A percentile compares a stretch with the other conserved stretches of the same genome.
Conservation (phyloP, 1,284 basidiomycete species). For the Fomitiporia mediterranea region DNA sequence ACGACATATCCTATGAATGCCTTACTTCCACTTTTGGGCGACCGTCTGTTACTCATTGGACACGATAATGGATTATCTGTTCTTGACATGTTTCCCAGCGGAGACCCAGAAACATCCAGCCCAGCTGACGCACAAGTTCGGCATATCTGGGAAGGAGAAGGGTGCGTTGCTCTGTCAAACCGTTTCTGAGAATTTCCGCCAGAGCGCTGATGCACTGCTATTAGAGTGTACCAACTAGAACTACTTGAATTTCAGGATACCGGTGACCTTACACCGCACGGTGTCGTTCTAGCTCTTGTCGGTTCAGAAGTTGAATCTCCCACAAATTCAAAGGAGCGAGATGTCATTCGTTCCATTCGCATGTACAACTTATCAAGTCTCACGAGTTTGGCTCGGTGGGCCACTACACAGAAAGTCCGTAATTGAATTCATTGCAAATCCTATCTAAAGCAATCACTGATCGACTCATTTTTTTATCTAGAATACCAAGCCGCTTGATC, state of each 20-base stretch:
- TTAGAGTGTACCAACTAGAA: slow-evolving; percentile 69
- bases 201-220: slow-evolving; percentile 19
- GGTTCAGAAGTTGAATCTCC: slow-evolving; percentile 51
- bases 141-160: slow-evolving; percentile 70
- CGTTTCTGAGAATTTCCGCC: neutral
- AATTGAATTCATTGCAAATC: neutral
- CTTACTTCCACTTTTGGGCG: slow-evolving; percentile 60
- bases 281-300: slow-evolving; percentile 69
- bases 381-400: slow-evolving; percentile 68
- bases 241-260: slow-evolving; percentile 63
- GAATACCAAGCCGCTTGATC: slow-evolving; percentile 57
- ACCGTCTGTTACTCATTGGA: slow-evolving; percentile 63
- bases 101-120: slow-evolving; percentile 40
- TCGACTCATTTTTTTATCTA: slow-evolving; percentile 26
- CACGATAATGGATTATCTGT: slow-evolving; percentile 74
- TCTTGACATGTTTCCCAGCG: slow-evolving; percentile 68
- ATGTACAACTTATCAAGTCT: slow-evolving; percentile 80
- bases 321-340: slow-evolving; percentile 42
- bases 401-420: slow-evolving; percentile 57
- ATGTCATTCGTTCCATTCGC: slow-evolving; percentile 51
- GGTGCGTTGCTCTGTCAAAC: slow-evolving; percentile 39
- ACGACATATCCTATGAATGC: slow-evolving; percentile 65
- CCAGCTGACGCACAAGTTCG: slow-evolving; percentile 64
- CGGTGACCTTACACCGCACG: slow-evolving; percentile 57
- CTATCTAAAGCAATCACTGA: slow-evolving; percentile 8